These are phyloP conservation scores for Termitomyces eurrhizus DNA, from an alignment of 768 basidiomycete species.

Conservation along the genomic window DNA sequence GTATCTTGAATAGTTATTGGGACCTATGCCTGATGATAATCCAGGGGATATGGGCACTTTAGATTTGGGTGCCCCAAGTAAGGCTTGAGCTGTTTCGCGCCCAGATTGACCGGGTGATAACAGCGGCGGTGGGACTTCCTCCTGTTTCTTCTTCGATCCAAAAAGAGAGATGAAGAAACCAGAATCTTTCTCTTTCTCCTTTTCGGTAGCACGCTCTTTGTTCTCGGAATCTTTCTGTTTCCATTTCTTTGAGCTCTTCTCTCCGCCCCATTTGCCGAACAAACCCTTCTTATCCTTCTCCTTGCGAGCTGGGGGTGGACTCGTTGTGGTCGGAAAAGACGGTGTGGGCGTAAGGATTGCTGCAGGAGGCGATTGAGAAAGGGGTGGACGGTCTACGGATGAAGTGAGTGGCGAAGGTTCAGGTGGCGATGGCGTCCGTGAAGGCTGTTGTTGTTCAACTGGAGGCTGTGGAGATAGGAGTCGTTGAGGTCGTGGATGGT, in stretches of 20 bases:
- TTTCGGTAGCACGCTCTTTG: slow-evolving; percentile 26
- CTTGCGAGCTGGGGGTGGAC: slow-evolving; percentile 40
- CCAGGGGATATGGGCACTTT: slow-evolving; percentile 66
- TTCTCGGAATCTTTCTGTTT: slow-evolving; percentile 15
- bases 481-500: slow-evolving; percentile 67
- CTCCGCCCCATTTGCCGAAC: slow-evolving; percentile 63
- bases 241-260: slow-evolving; percentile 58
- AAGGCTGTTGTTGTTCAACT: slow-evolving; percentile 32
- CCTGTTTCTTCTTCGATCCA: slow-evolving; percentile 84
- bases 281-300: slow-evolving; percentile 75
- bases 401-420: slow-evolving; percentile 25
- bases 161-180: slow-evolving; percentile 94
- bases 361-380: slow-evolving; percentile 22
- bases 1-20: slow-evolving; percentile 69
- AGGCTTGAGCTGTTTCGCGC: slow-evolving; percentile 81
- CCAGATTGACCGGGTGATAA: slow-evolving; percentile 46
- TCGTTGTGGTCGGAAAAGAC: slow-evolving; percentile 26
- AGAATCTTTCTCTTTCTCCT: slow-evolving; percentile 67
- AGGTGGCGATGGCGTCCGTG: slow-evolving; percentile 59
- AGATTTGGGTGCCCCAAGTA: slow-evolving; percentile 81
- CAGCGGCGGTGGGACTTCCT: slow-evolving; percentile 38
- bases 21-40: slow-evolving; percentile 34
- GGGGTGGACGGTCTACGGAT: slow-evolving; percentile 22
- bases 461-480: slow-evolving; percentile 38
- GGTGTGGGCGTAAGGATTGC: slow-evolving; percentile 21